Conservation (phyloP, 2,329 filamentous ascomycete genomes). For the Albifimbria verrucaria region DNA sequence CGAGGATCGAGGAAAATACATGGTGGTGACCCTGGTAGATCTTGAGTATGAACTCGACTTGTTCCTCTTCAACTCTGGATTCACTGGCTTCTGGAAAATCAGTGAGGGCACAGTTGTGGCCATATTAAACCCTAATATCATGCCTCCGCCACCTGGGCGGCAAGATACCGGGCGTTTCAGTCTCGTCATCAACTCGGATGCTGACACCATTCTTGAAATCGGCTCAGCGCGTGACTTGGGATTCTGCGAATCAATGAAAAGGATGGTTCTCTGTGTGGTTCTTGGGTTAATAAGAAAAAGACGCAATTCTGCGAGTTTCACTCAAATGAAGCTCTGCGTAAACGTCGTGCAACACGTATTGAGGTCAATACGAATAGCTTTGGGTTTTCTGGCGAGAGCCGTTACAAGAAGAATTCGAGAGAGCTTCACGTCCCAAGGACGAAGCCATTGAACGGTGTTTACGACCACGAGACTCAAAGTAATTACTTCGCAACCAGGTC, state of each 20-base stretch:
- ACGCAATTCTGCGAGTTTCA: slow-evolving; percentile 94
- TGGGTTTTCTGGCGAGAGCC: slow-evolving; percentile 15
- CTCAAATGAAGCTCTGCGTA: slow-evolving; percentile 75
- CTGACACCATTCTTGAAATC: slow-evolving; percentile 87
- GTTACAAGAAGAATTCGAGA: slow-evolving; percentile 6
- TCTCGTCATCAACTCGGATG: slow-evolving; percentile 78
- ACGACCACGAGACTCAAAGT: slow-evolving; percentile 57
- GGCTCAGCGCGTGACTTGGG: slow-evolving; percentile 81
- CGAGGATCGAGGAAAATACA: slow-evolving; percentile 75
- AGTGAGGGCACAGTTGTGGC: slow-evolving; percentile 86
- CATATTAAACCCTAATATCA: slow-evolving; percentile 85
- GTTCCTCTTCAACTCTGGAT: slow-evolving; percentile 87
- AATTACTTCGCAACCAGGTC: slow-evolving; percentile 51
- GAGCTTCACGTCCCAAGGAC: slow-evolving; percentile 4
- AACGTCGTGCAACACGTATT: slow-evolving; percentile 62
- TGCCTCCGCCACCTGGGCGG: slow-evolving; percentile 77
- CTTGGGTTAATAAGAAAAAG: slow-evolving; percentile 84
- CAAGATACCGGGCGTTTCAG: slow-evolving; percentile 81
- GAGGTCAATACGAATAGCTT: slow-evolving; percentile 73
- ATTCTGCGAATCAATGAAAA: slow-evolving; percentile 84
- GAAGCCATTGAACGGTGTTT: slow-evolving; percentile 32
- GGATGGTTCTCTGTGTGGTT: slow-evolving; percentile 74
- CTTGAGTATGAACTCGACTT: slow-evolving; percentile 88
- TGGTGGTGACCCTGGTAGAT: slow-evolving; percentile 85
- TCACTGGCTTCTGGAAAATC: slow-evolving; percentile 93